Base-by-base conservation (phyloP, 768 basidiomycete species). In the Serpula lacrymans region DNA sequence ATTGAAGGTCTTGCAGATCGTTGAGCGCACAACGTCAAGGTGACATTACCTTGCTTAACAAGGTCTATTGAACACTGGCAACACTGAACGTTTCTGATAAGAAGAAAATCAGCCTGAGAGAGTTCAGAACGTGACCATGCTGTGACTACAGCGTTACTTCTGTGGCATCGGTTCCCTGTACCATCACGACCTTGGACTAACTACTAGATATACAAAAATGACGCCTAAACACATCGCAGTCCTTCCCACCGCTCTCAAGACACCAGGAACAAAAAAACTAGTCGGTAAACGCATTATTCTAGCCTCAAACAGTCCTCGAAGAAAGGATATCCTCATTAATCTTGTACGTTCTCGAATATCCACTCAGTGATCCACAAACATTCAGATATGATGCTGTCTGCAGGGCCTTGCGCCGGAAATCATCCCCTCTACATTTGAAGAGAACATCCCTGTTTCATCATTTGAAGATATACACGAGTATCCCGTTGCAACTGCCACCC, bases 231-330 rank as follows among this genome's bases (percentile, higher is more conserved):
- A 80, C 52, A 65, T 72, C 42, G 50, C 57, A 13, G 69, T 89
- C 35, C 77, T 86, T 7, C 60, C 80, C 1, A 71, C 81, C 53
- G 87, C 87, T 1, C 71, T 90, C 10, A 60, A 70, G 26, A 70
- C 78, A 1, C 82, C 82, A 9, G 70, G 69, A 0, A 67, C 82
- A 31, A 69, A 82, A 51, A 88, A 83, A 57, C 74, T 96, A 1
- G 57, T 69, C 27, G 80, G 78, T 16, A 93, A 91, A 57, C 74
- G 88, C 3, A 75, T 97, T 34, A 66, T 96, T 2, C 71, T 97
- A 1, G 93, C 93, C 1, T 95, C 92, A 4, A 82, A 78, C 42
- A 93, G 89, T 51, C 88, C 91, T 1, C 74, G 93, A 49, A 71
- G 93, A 53, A 80, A 77, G 54, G 90, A 92, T 40, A 90, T 95